These are phyloP conservation scores for Scutellaria galericulata DNA, from an alignment of 257 asterid genomes.

Conservation along the genomic window DNA sequence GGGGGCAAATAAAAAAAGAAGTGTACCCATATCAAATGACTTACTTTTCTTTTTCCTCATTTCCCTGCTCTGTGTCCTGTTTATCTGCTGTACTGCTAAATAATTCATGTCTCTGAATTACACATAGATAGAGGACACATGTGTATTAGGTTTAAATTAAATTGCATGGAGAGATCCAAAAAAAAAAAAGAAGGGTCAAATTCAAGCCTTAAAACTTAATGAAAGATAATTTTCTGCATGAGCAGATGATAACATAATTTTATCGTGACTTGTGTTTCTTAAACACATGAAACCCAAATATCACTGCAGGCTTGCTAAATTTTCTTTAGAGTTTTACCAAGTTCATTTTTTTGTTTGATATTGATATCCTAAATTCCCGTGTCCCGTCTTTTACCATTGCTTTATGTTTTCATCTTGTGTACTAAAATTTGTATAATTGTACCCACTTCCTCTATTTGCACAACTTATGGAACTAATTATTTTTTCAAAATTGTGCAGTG, in stretches of 20 bases:
- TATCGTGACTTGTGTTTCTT: not conserved
- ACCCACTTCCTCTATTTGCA: not conserved
- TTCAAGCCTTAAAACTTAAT: slow-evolving; percentile 7
- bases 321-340: slow-evolving; percentile 10
- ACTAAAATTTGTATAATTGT: not conserved
- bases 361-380: slow-evolving; percentile 3
- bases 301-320: not conserved
- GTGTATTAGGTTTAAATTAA: slow-evolving; percentile 21
- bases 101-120: slow-evolving; percentile 46
- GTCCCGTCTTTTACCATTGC: slow-evolving; percentile 1
- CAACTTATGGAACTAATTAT: not conserved
- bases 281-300: not conserved
- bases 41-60: slow-evolving; percentile 49
- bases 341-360: not conserved
- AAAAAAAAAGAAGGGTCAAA: not conserved
- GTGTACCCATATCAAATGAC: slow-evolving; percentile 14
- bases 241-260: not conserved
- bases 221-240: not conserved
- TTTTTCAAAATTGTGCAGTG: not conserved
- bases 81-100: slow-evolving; percentile 47
- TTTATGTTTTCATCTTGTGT: not conserved
- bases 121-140: slow-evolving; percentile 17
- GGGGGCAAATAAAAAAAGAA: slow-evolving; percentile 7
- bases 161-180: slow-evolving; percentile 7
- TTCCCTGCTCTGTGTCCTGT: slow-evolving; percentile 38